Percentiles rank a stretch among this genome's conserved stretches.
These are phyloP conservation scores for Tubosaeta sp. DNA, from an alignment of 768 basidiomycete species.

Conservation along the genomic window DNA sequence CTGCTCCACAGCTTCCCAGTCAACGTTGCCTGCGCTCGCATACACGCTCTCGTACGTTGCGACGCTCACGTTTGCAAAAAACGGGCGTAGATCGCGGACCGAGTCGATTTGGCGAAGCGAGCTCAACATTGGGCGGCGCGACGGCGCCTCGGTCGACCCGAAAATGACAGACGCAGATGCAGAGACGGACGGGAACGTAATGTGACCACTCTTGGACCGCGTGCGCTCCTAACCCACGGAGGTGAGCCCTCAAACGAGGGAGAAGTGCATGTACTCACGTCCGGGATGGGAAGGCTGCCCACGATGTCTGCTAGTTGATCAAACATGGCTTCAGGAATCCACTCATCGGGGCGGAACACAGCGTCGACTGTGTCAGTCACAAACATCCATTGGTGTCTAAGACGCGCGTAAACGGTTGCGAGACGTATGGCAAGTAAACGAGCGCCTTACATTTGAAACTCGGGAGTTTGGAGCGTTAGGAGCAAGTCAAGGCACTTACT, in stretches of 20 bases:
- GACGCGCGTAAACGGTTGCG: conserved; percentile 4
- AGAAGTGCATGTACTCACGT: conserved; percentile 16
- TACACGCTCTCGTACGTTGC: conserved; percentile 90
- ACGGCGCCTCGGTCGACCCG: conserved; percentile 36
- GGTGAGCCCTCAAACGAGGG: neutral
- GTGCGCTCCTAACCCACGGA: conserved; percentile 21
- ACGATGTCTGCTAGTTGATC: conserved; percentile 86
- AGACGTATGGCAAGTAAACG: neutral
- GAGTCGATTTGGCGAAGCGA: conserved; percentile 73
- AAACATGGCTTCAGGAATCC: conserved; percentile 82
- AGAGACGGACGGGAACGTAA: conserved; percentile 18
- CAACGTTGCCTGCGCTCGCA: conserved; percentile 71
- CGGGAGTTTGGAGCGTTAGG: conserved; percentile 91
- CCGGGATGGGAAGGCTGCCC: conserved; percentile 55
- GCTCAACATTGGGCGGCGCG: conserved; percentile 71
- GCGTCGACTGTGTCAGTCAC: conserved; percentile 97
- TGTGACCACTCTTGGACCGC: conserved; percentile 20
- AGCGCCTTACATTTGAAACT: conserved; percentile 84
- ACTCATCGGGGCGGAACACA: conserved; percentile 79
- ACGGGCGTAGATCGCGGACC: conserved; percentile 80
- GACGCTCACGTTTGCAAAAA: conserved; percentile 88
- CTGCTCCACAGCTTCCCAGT: conserved; percentile 86
- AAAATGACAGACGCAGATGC: conserved; percentile 18
- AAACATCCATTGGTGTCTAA: conserved; percentile 98
- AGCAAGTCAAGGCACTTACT: conserved; percentile 93